phyloP scores from a whole-genome alignment of 2,329 filamentous ascomycete genomes.

The Lachnellula arida region DNA sequence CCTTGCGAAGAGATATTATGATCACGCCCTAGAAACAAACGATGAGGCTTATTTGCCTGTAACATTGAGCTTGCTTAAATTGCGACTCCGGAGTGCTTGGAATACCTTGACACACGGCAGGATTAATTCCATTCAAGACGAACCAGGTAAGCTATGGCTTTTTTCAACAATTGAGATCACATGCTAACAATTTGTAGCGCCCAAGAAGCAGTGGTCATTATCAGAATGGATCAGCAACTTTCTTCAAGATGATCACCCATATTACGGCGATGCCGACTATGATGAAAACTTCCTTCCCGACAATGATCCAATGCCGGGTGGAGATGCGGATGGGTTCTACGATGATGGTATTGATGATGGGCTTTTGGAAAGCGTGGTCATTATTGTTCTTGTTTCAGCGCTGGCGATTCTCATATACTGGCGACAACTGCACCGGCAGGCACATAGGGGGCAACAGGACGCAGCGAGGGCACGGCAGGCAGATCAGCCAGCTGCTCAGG shows the following conservation, averaged over 20 bases:
- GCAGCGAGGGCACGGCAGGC: constrained; percentile 34
- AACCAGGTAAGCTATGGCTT: constrained; percentile 59
- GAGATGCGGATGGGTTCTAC: constrained; percentile 49
- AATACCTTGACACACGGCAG: constrained; percentile 88
- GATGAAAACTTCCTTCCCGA: constrained; percentile 38
- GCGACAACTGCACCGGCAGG: constrained; percentile 64
- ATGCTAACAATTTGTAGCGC: constrained; percentile 45
- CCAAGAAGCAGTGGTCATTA: constrained; percentile 69
- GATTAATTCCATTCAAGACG: constrained; percentile 87
- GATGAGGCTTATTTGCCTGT: constrained; percentile 92
- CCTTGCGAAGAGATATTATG: constrained; percentile 93
- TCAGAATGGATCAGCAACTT: constrained; percentile 86
- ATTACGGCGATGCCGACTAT: constrained; percentile 55
- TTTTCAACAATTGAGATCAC: background rate
- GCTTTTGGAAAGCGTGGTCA: constrained; percentile 77
- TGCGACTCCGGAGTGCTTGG: constrained; percentile 85
- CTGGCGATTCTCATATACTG: constrained; percentile 80
- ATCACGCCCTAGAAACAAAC: constrained; percentile 86
- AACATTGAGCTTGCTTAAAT: constrained; percentile 78
- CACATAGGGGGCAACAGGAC: constrained; percentile 40
- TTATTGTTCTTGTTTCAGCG: constrained; percentile 70
- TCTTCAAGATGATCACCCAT: constrained; percentile 58
- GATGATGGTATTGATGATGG: constrained; percentile 71
- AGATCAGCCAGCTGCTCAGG: constrained; percentile 23
- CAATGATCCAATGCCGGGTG: constrained; percentile 52